Percentiles rank a stretch among this genome's conserved stretches.
Evolutionary conservation across 148 eudicot species (phyloP).

Genomic region (Arctostaphylos glauca): DNA sequence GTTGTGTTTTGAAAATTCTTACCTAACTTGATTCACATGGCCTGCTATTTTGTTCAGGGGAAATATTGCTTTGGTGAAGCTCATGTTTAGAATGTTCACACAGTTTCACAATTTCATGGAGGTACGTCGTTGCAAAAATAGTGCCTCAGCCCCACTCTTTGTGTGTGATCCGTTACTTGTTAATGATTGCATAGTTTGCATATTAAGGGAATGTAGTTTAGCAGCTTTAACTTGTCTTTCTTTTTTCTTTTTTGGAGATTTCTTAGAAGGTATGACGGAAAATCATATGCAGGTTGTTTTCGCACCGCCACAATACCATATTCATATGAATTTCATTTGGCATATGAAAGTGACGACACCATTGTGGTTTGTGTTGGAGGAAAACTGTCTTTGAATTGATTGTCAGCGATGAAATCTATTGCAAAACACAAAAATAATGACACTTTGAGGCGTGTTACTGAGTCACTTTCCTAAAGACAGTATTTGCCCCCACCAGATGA

Average conservation of each 20-base stretch:
- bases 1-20: conserved; percentile 13
- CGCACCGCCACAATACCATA: not conserved
- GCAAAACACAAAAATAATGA: too few species aligned
- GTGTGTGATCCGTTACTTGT: not conserved
- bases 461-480: too few species aligned
- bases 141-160: not conserved
- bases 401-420: too few species aligned
- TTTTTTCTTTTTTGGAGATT: too few species aligned
- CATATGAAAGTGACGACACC: not conserved
- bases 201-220: not conserved
- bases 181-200: not conserved
- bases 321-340: not conserved
- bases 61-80: conserved; percentile 52
- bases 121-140: conserved; percentile 31
- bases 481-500: too few species aligned
- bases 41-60: conserved; percentile 56
- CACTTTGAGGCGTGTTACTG: too few species aligned
- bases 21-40: not conserved
- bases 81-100: conserved; percentile 73
- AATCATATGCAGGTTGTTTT: not conserved
- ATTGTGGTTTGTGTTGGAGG: not conserved
- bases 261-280: not conserved
- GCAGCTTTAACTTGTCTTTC: conserved; percentile 1
- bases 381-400: too few species aligned
- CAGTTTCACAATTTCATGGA: conserved; percentile 84